A percentile compares a stretch with the other conserved stretches of the same genome.
Conservation (phyloP, 2,329 filamentous ascomycete species). For the Penicillium sp. region DNA sequence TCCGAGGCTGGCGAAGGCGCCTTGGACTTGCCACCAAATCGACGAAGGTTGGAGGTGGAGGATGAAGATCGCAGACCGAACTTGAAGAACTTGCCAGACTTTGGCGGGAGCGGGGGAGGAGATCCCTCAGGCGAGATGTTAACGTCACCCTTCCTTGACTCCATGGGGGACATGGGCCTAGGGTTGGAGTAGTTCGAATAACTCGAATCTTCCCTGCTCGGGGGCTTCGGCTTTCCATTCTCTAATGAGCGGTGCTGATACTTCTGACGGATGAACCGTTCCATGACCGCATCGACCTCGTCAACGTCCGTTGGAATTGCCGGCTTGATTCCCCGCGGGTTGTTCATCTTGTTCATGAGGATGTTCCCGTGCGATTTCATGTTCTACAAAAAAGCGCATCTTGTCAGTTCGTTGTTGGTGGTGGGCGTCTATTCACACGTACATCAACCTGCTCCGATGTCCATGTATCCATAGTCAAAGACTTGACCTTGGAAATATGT, state of each 20-base stretch:
- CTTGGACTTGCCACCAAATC: conserved; percentile 56
- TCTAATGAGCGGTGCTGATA: conserved; percentile 67
- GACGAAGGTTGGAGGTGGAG: conserved; percentile 62
- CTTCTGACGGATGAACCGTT: conserved; percentile 90
- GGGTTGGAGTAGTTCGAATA: conserved; percentile 54
- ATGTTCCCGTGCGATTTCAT: conserved; percentile 92
- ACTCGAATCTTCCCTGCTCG: conserved; percentile 54
- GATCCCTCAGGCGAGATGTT: conserved; percentile 49
- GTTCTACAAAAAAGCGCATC: conserved; percentile 53
- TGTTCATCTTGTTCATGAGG: conserved; percentile 82
- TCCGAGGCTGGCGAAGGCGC: conserved; percentile 28
- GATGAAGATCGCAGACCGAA: conserved; percentile 66
- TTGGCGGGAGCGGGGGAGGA: conserved; percentile 57
- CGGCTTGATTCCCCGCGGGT: conserved; percentile 76
- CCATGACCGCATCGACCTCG: conserved; percentile 90
- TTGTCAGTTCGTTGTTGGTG: conserved; percentile 71
- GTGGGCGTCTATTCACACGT: conserved; percentile 36
- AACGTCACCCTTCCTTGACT: conserved; percentile 7
- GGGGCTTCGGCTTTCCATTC: conserved; percentile 44
- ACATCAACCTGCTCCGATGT: conserved; percentile 94
- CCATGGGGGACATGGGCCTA: conserved; percentile 5
- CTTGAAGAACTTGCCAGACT: conserved; percentile 58
- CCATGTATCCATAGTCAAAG: conserved; percentile 98
- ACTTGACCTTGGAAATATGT: conserved; percentile 98
- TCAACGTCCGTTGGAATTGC: conserved; percentile 85